Evolutionary conservation across 2,329 filamentous ascomycete species (phyloP).

Genomic region (Beauveria asiatica): DNA sequence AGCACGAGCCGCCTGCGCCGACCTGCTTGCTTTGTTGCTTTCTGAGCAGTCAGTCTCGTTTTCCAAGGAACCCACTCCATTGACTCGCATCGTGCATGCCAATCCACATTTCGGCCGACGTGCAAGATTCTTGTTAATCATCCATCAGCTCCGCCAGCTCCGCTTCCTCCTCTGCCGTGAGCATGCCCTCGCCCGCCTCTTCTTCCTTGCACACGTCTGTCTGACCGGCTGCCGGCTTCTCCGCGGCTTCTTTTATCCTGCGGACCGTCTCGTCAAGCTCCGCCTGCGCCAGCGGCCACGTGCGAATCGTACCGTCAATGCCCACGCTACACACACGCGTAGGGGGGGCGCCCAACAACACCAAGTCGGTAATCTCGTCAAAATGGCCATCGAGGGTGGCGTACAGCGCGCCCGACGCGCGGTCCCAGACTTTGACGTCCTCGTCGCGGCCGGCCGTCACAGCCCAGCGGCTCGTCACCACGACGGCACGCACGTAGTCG

Average conservation of each 20-base stretch:
- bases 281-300: slow-evolving; percentile 65
- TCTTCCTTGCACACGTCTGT: slow-evolving; percentile 40
- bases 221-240: slow-evolving; percentile 42
- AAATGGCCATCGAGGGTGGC: slow-evolving; percentile 76
- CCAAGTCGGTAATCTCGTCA: slow-evolving; percentile 81
- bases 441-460: slow-evolving; percentile 87
- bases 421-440: slow-evolving; percentile 84
- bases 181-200: slow-evolving; percentile 30
- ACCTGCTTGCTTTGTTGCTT: not conserved
- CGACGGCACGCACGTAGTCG: slow-evolving; percentile 81
- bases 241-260: slow-evolving; percentile 36
- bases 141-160: slow-evolving; percentile 90
- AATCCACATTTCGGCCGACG: not conserved
- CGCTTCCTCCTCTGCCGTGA: slow-evolving; percentile 86
- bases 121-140: slow-evolving; percentile 32
- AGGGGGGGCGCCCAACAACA: slow-evolving; percentile 42
- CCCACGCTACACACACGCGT: slow-evolving; percentile 66
- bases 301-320: slow-evolving; percentile 82
- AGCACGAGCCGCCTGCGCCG: not conserved
- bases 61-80: not conserved
- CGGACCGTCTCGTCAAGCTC: slow-evolving; percentile 42
- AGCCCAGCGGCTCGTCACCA: slow-evolving; percentile 67
- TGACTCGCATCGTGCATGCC: not conserved
- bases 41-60: not conserved
- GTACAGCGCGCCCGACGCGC: slow-evolving; percentile 60